Evolutionary conservation across 2,329 filamentous ascomycete species (phyloP).

Genomic region (Dactylellina sp.): DNA sequence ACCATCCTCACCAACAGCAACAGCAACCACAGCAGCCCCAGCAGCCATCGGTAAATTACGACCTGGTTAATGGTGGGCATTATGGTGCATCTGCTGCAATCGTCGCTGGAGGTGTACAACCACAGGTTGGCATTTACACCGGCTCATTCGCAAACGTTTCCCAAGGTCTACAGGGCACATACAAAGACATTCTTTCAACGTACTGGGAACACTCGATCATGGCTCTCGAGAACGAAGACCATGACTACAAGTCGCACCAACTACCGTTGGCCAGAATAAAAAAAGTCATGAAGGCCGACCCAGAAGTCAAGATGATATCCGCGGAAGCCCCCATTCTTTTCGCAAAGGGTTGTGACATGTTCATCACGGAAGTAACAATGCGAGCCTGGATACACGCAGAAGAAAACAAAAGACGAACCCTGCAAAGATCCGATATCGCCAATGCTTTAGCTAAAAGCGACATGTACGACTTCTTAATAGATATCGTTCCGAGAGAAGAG

Average conservation of each 20-base stretch:
- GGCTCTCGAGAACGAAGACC: conserved; percentile 91
- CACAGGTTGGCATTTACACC: conserved; percentile 60
- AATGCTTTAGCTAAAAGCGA: conserved; percentile 95
- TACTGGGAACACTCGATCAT: conserved; percentile 99
- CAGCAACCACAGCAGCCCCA: conserved; percentile 38
- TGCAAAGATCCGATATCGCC: conserved; percentile 96
- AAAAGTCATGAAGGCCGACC: conserved; percentile 99
- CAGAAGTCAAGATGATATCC: conserved; percentile 99
- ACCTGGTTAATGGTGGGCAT: conserved; percentile 52
- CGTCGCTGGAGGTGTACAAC: conserved; percentile 59
- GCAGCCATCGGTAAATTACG: conserved; percentile 34
- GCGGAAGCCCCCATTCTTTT: conserved; percentile 98
- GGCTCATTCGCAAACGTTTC: conserved; percentile 81
- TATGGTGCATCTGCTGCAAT: conserved; percentile 61
- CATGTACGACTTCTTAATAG: conserved; percentile 99
- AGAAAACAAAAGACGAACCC: conserved; percentile 95
- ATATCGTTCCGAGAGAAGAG: conserved; percentile 97
- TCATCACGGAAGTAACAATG: conserved; percentile 99
- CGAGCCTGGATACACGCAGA: conserved; percentile 99
- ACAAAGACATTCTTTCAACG: conserved; percentile 96
- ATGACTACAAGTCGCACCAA: conserved; percentile 99
- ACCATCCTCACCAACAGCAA: conserved; percentile 49
- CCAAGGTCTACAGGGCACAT: conserved; percentile 89
- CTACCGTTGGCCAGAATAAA: conserved; percentile 97
- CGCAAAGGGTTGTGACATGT: conserved; percentile 98